phyloP scores from a whole-genome alignment of 495 filamentous ascomycete species.

The Lineolata rhizophorae region DNA sequence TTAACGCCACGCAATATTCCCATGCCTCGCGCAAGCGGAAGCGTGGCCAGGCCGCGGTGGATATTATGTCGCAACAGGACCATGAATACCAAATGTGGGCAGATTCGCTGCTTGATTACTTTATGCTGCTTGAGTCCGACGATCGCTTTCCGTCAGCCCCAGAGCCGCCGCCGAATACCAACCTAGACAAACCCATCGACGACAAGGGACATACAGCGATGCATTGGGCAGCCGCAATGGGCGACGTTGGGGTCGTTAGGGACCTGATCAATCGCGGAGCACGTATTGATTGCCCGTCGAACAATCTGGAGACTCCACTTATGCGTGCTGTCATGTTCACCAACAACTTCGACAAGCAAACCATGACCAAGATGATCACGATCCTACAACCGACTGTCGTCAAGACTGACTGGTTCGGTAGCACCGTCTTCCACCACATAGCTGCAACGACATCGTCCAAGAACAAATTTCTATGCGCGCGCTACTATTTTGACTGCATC shows the following conservation, averaged over 20 bases:
- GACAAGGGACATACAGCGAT: slow-evolving; percentile 71
- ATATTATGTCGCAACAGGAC: slow-evolving; percentile 42
- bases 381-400: slow-evolving; percentile 57
- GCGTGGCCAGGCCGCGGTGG: slow-evolving; percentile 32
- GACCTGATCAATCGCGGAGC: slow-evolving; percentile 61
- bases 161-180: slow-evolving; percentile 57
- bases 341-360: slow-evolving; percentile 80
- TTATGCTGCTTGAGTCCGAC: slow-evolving; percentile 55
- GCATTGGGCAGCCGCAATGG: slow-evolving; percentile 98
- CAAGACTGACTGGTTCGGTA: slow-evolving; percentile 49
- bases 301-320: slow-evolving; percentile 75
- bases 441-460: slow-evolving; percentile 59
- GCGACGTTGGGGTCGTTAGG: slow-evolving; percentile 74
- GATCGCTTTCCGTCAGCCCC: slow-evolving; percentile 46
- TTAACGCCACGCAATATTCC: slow-evolving; percentile 41
- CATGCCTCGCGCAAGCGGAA: slow-evolving; percentile 60
- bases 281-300: slow-evolving; percentile 39
- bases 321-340: slow-evolving; percentile 91
- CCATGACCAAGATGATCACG: slow-evolving; percentile 61
- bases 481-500: slow-evolving; percentile 84
- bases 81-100: slow-evolving; percentile 75
- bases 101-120: slow-evolving; percentile 85
- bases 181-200: slow-evolving; percentile 76
- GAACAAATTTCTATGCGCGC: slow-evolving; percentile 58
- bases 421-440: slow-evolving; percentile 83